A percentile compares a stretch with the other conserved stretches of the same genome.
These are phyloP conservation scores for Cercospora nicotianae DNA, from an alignment of 2,329 filamentous ascomycete genomes.

Conservation along the genomic window DNA sequence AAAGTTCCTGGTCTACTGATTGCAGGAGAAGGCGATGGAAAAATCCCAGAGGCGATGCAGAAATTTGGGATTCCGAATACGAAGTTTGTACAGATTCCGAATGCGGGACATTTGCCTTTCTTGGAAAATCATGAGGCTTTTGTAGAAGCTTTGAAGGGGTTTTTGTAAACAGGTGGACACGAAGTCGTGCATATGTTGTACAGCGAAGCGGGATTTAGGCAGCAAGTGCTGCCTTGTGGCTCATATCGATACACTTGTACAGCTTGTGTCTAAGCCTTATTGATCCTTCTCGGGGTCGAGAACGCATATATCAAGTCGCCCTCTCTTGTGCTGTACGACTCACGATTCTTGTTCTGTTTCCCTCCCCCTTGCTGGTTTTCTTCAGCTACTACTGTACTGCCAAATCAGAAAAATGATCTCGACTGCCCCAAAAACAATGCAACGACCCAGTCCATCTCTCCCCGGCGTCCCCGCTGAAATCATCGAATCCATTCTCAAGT, in stretches of 20 bases:
- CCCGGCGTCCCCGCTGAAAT: not conserved
- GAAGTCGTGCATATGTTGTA: not conserved
- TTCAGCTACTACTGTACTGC: too few species aligned
- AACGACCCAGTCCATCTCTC: not conserved
- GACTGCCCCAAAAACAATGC: not conserved
- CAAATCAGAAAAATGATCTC: not conserved
- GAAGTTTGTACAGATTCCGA: slow-evolving; percentile 64
- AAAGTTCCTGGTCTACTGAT: slow-evolving; percentile 65
- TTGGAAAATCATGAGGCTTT: slow-evolving; percentile 71
- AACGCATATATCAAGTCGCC: not conserved
- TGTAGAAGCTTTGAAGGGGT: slow-evolving; percentile 61
- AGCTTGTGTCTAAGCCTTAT: not conserved
- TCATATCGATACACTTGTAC: not conserved
- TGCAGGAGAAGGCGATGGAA: slow-evolving; percentile 71
- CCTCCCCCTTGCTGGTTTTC: not conserved
- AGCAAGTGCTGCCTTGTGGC: not conserved
- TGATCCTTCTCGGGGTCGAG: not conserved
- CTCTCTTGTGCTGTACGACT: not conserved
- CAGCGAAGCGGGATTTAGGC: not conserved
- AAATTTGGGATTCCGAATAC: slow-evolving; percentile 57
- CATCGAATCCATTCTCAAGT: not conserved
- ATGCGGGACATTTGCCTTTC: slow-evolving; percentile 82
- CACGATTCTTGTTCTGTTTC: not conserved
- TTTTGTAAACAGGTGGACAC: slow-evolving; percentile 34
- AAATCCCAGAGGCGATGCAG: slow-evolving; percentile 76